A percentile compares a stretch with the other conserved stretches of the same genome.
These are phyloP conservation scores for Didymella pomorum DNA, from an alignment of 2,329 filamentous ascomycete species.

Conservation along the genomic window DNA sequence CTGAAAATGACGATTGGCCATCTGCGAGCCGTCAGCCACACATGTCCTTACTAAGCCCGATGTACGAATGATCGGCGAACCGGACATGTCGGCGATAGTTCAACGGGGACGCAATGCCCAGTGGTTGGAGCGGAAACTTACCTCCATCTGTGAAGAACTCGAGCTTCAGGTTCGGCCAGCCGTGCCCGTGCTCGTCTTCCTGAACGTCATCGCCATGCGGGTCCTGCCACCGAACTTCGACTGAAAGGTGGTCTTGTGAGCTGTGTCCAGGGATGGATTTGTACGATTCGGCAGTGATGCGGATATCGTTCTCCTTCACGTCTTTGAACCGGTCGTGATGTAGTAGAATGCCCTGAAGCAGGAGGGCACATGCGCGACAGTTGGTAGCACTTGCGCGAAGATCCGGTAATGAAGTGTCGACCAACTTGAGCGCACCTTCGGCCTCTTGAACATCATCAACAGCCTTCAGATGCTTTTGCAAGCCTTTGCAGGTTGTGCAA, in stretches of 20 bases:
- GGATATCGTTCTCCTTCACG: slow-evolving; percentile 35
- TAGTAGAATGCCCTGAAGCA: slow-evolving; percentile 45
- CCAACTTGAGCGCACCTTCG: slow-evolving; percentile 31
- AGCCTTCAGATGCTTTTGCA: slow-evolving; percentile 42
- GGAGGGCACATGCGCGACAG: slow-evolving; percentile 45
- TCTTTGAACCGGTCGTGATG: slow-evolving; percentile 43
- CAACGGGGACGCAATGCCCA: background rate
- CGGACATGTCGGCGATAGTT: slow-evolving; percentile 9
- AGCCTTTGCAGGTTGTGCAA: slow-evolving; percentile 44
- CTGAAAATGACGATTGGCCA: slow-evolving; percentile 46
- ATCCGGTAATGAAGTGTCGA: slow-evolving; percentile 41
- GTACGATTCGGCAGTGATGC: slow-evolving; percentile 43
- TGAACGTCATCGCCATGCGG: slow-evolving; percentile 27
- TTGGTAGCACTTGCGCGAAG: slow-evolving; percentile 40
- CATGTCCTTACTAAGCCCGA: slow-evolving; percentile 15
- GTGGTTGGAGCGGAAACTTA: slow-evolving; percentile 26
- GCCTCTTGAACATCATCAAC: slow-evolving; percentile 26
- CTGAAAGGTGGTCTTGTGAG: slow-evolving; percentile 46
- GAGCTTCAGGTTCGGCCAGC: slow-evolving; percentile 47
- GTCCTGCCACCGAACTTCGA: slow-evolving; percentile 45
- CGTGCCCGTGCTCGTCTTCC: slow-evolving; percentile 33
- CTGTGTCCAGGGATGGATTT: slow-evolving; percentile 18
- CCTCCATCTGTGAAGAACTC: slow-evolving; percentile 49
- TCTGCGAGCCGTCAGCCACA: slow-evolving; percentile 35
- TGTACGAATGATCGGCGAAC: slow-evolving; percentile 14